A percentile compares a stretch with the other conserved stretches of the same genome.
These are phyloP conservation scores for Nicotiana attenuata DNA, from an alignment of 257 asterid genomes.

Conservation along the genomic window DNA sequence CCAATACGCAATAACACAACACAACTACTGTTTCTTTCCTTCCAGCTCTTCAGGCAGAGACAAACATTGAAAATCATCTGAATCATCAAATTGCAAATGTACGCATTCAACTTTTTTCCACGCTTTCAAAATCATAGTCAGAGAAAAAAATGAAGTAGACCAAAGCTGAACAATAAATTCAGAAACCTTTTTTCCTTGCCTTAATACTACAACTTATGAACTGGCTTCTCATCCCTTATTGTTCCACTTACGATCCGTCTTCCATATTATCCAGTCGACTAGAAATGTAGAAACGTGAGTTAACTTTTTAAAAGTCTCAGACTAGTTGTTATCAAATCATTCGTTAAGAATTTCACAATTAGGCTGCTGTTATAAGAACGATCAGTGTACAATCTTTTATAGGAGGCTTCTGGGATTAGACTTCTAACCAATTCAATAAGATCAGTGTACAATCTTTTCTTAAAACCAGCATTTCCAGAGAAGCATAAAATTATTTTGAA, in stretches of 20 bases:
- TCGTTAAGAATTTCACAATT: neutral
- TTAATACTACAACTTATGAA: neutral
- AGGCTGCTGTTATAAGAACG: neutral
- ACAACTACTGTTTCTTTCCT: no score
- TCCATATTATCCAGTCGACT: neutral
- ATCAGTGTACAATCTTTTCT: neutral
- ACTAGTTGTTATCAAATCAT: neutral
- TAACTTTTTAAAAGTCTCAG: neutral
- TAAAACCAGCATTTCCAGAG: no score
- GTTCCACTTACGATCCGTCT: neutral
- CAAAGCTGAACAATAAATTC: neutral
- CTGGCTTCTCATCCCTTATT: neutral
- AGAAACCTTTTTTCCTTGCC: neutral
- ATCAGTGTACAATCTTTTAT: neutral
- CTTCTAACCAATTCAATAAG: neutral
- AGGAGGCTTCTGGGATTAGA: neutral
- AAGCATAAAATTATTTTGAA: no score
- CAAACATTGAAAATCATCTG: neutral
- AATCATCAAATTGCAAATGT: neutral
- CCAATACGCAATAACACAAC: no score
- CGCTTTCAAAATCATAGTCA: neutral
- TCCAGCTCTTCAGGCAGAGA: neutral
- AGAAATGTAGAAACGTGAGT: neutral
- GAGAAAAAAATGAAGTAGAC: neutral
- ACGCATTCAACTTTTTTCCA: neutral